A percentile compares a stretch with the other conserved stretches of the same genome.
phyloP scores from a whole-genome alignment of 1,139 yeast species.

The Kurtzmaniella quercitrusa region DNA sequence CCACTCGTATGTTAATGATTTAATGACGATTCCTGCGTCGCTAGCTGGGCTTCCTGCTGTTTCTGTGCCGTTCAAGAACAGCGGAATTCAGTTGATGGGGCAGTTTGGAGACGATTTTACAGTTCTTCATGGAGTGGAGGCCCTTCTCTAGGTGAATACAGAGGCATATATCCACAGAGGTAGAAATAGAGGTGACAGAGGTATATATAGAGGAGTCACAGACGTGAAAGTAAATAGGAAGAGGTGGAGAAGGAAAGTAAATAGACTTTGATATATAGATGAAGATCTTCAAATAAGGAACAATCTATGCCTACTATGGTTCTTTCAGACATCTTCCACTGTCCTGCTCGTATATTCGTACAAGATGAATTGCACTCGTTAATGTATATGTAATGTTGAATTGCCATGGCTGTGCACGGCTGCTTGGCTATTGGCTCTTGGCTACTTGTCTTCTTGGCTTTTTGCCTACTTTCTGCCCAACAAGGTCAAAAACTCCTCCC shows the following conservation, averaged over 20 bases:
- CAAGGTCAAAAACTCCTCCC: conserved; percentile 91
- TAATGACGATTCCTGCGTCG: conserved; percentile 85
- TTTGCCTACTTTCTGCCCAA: conserved; percentile 54
- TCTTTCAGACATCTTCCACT: not conserved
- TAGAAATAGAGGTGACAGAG: conserved; percentile 2
- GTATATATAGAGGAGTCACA: too few relatives aligned
- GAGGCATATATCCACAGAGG: not conserved
- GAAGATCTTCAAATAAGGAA: too few relatives aligned
- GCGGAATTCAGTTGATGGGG: conserved; percentile 73
- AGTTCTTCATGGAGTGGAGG: conserved; percentile 42
- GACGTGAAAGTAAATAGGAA: too few relatives aligned
- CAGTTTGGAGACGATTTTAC: conserved; percentile 79
- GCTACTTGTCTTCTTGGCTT: too few relatives aligned
- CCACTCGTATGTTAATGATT: conserved; percentile 72
- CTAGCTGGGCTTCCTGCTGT: conserved; percentile 89
- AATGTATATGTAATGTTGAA: not conserved
- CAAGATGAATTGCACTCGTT: conserved; percentile 1
- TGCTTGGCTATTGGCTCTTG: too few relatives aligned
- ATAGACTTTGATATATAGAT: too few relatives aligned
- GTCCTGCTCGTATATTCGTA: not conserved
- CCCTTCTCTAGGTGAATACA: not conserved
- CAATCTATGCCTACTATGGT: too few relatives aligned
- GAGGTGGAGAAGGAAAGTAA: too few relatives aligned
- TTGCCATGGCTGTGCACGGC: not conserved
- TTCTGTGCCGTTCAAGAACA: conserved; percentile 56